A percentile compares a stretch with the other conserved stretches of the same genome.
Conservation (phyloP, 1,284 basidiomycete genomes). For the Naganishia cerealis region DNA sequence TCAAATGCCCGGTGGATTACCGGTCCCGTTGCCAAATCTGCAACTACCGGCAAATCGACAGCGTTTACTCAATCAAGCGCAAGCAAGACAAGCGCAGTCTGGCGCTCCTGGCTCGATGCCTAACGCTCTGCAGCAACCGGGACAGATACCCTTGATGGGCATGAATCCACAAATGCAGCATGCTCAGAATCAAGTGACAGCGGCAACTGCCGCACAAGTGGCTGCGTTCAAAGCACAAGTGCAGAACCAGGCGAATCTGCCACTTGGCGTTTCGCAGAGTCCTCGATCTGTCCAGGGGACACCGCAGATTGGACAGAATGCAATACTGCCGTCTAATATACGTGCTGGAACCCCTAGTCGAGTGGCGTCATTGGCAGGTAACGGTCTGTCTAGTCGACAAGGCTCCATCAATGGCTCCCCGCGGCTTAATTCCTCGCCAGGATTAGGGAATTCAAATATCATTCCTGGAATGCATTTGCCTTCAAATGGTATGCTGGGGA, state of each 20-base stretch:
- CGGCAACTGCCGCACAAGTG: slow-evolving; percentile 24
- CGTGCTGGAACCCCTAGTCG: slow-evolving; percentile 31
- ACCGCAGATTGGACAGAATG: slow-evolving; percentile 25
- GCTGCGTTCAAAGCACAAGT: slow-evolving; percentile 27
- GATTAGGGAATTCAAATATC: slow-evolving; percentile 10
- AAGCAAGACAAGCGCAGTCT: slow-evolving; percentile 12
- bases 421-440: slow-evolving; percentile 19
- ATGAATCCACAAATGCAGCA: slow-evolving; percentile 29
- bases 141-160: slow-evolving; percentile 19
- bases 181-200: slow-evolving; percentile 16
- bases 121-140: slow-evolving; percentile 11
- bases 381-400: slow-evolving; percentile 23
- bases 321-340: slow-evolving; percentile 14
- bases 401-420: slow-evolving; percentile 22
- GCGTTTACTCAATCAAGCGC: slow-evolving; percentile 32
- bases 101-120: background rate
- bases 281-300: slow-evolving; percentile 32
- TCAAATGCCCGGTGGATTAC: slow-evolving; percentile 16
- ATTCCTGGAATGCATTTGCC: background rate
- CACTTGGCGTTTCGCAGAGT: slow-evolving; percentile 23
- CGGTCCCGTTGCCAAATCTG: slow-evolving; percentile 39
- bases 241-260: slow-evolving; percentile 23
- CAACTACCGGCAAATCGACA: slow-evolving; percentile 46
- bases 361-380: slow-evolving; percentile 24
- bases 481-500: slow-evolving; percentile 6